Evolutionary conservation across 2,329 filamentous ascomycete genomes (phyloP).

Genomic region (Leptographium procerum): DNA sequence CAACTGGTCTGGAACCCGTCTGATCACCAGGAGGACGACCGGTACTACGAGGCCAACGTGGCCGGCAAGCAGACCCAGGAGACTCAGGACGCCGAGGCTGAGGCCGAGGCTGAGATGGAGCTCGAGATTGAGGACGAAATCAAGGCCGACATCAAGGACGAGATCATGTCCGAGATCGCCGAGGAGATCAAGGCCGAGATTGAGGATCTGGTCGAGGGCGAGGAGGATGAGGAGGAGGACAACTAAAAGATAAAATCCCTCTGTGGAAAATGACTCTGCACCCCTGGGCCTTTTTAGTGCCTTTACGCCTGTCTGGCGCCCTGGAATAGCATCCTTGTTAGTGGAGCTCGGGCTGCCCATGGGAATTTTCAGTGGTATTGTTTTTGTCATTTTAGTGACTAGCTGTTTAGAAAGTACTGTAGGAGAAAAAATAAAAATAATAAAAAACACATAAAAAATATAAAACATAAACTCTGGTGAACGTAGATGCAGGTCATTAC

Average conservation of each 20-base stretch:
- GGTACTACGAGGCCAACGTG: background rate
- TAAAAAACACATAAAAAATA: background rate
- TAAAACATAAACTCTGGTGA: too few relatives aligned
- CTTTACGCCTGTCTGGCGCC: background rate
- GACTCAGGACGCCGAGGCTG: too few relatives aligned
- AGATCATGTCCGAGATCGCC: background rate
- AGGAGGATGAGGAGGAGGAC: background rate
- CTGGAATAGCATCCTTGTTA: background rate
- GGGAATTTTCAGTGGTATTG: too few relatives aligned
- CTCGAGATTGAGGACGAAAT: background rate
- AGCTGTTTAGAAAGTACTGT: background rate
- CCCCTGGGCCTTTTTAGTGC: background rate
- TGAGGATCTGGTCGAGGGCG: too few relatives aligned
- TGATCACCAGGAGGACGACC: background rate
- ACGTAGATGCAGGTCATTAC: too few relatives aligned
- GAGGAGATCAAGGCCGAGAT: background rate
- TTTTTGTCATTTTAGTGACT: too few relatives aligned
- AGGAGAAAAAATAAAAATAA: too few relatives aligned
- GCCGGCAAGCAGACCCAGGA: background rate
- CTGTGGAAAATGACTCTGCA: too few relatives aligned
- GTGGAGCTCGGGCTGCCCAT: too few relatives aligned
- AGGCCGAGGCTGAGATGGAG: background rate
- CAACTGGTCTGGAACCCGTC: background rate
- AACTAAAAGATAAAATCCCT: background rate
- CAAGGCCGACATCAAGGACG: background rate